Evolutionary conservation across 2,329 filamentous ascomycete genomes (phyloP), one percentile per base, ranked within the genome.

Genomic region (Purpureocillium takamizusanense): DNA sequence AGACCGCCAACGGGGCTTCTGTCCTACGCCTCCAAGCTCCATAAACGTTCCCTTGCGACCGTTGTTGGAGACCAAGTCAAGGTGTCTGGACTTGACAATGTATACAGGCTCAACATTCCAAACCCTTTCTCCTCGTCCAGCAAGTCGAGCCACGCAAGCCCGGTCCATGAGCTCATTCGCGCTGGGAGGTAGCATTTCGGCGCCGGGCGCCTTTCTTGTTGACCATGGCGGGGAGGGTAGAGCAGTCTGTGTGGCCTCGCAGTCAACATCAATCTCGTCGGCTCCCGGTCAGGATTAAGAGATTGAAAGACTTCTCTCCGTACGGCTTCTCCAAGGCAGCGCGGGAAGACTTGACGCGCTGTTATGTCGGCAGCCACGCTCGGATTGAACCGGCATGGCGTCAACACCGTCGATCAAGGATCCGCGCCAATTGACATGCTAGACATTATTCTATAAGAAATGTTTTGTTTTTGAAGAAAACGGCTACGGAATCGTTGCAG

Each of bases 301-400:
- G 68, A 0, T 69, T 72, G 41, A 52, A 62, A 1, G 51, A 58
- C 1, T 45, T 73, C 3, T 61, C 66, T 2, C 51, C 76, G 3
- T 81, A 81, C 52, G 65, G 65, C 34, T 67, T 70, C 0, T 72
- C 67, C 4, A 81, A 81, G 50, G 74, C 72, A 1, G 78, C 75
- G 6, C 52, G 81, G 13, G 76, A 82, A 52, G 73, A 68, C 0
- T 53, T 81, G 39, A 81, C 78, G 9, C 61, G 76, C 7, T 68
- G 63, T 33, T 74, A 74, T n/a, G n/a, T n/a, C n/a, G 67, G 77
- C 78, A 0, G 62, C 64, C 0, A 77, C 82, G 54, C 57, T 81
- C 8, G 76, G 76, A 0, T 51, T 43, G 4, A 56, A 66, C 41
- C 74, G 76, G 0, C 73, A 73, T 41, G 81, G 76, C 1, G 76